Evolutionary conservation across 2,329 filamentous ascomycete species (phyloP), one percentile per base, ranked within the genome.

Genomic region (Xylaria polymorpha): DNA sequence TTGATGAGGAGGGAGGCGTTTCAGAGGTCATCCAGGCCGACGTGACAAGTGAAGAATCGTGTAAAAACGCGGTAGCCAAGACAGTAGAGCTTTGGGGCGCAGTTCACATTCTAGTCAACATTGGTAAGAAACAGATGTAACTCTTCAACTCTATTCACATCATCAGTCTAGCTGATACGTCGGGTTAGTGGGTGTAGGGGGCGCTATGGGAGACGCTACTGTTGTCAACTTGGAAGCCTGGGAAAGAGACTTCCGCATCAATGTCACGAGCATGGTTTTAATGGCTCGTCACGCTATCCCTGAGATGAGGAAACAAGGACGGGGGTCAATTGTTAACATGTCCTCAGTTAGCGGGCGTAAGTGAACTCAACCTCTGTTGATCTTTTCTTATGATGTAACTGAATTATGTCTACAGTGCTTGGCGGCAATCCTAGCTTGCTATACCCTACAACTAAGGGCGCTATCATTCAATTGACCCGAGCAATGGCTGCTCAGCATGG

Each of bases 311-410:
- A 80, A 79, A 59, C 68, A 72, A 29, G 75, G 76, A 1, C 61
- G 77, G 12, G 81, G 80, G 2, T 63, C 75, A 0, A 81, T 82
- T 37, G 77, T 82, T 20, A 82, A 81, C 66, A 75, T 82, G 70
- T 75, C 76, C 3, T 79, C 76, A 9, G 77, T 81, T 8, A 77
- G 75, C 46, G 79, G 79, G 0, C 32, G 59, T 67, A 35, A 63
- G 58, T 43, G 29, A 48, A 29, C 25, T 29, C 25, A 35, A 5
- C 7, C 9, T 9, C 14, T 39, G 37, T 20, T 2, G 3, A 22
- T 4, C 37, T 22, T 44, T 10, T 37, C 22, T n/a, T 20, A 25
- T 9, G 3, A 35, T n/a, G 22, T 53, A 25, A 58, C 43, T 15
- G n/a, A 3, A 43, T 39, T 8, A 8, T 46, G 1, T 25, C 18